A percentile compares a stretch with the other conserved stretches of the same genome.
Conservation (phyloP, 2,329 filamentous ascomycete species). For the Cordyceps javanica region DNA sequence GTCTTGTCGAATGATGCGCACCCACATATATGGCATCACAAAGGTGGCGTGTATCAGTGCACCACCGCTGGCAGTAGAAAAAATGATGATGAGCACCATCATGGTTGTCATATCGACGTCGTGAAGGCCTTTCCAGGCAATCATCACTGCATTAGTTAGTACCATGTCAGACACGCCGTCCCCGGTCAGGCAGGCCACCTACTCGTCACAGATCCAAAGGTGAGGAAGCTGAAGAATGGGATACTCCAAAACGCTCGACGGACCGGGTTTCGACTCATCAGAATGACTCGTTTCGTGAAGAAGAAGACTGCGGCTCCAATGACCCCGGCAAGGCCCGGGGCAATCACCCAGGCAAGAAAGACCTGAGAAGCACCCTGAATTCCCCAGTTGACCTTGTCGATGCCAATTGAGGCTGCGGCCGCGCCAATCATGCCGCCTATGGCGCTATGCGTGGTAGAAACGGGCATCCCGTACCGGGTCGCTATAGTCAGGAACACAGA, state of each 20-base stretch:
- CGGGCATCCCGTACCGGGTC: conserved; percentile 44
- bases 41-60: conserved; percentile 38
- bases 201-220: conserved; percentile 30
- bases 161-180: neutral
- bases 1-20: conserved; percentile 44
- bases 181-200: conserved; percentile 10
- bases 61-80: conserved; percentile 38
- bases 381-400: conserved; percentile 31
- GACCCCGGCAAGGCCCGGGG: conserved; percentile 28
- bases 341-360: conserved; percentile 32
- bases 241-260: conserved; percentile 29
- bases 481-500: conserved; percentile 47
- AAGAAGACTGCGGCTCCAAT: conserved; percentile 28
- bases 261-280: conserved; percentile 24
- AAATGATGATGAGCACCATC: conserved; percentile 29
- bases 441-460: conserved; percentile 49
- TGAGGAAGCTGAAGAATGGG: conserved; percentile 33
- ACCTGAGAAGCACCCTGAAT: conserved; percentile 32
- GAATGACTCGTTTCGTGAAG: conserved; percentile 27
- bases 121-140: conserved; percentile 39
- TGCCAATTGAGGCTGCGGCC: conserved; percentile 30
- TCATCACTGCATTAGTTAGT: conserved; percentile 36
- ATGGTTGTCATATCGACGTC: conserved; percentile 18
- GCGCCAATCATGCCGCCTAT: conserved; percentile 36
- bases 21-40: conserved; percentile 47